Conservation (phyloP, 192 early-diverging fungal species). For the Lobosporangium transversale region DNA sequence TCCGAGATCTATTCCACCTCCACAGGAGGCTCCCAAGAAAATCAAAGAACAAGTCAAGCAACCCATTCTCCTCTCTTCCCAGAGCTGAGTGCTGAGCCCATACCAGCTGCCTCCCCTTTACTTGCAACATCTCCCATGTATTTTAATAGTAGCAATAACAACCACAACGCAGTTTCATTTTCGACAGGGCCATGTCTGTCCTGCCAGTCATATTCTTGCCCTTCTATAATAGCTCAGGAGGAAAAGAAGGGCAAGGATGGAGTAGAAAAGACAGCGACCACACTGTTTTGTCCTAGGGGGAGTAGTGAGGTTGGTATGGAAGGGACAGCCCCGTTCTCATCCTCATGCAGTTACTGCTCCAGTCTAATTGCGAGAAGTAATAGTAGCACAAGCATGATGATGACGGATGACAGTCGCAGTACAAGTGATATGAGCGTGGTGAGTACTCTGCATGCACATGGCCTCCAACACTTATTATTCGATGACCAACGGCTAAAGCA, state of each 20-base stretch:
- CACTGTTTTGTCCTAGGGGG: not conserved
- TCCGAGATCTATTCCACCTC: conserved; percentile 4
- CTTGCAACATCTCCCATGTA: not conserved
- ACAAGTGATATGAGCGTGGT: no score
- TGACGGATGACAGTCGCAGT: not conserved
- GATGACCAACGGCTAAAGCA: conserved; percentile 5
- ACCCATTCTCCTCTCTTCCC: not conserved
- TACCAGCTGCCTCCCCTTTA: not conserved
- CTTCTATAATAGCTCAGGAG: not conserved
- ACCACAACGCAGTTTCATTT: not conserved
- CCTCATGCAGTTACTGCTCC: conserved; percentile 25
- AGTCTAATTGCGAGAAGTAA: conserved; percentile 12
- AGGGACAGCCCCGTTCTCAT: no score
- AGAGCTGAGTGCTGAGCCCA: conserved; percentile 1
- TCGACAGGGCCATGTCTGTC: not conserved
- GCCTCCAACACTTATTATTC: no score
- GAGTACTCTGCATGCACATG: no score
- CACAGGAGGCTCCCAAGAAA: not conserved
- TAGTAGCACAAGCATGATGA: conserved; percentile 7
- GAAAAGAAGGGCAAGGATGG: not conserved
- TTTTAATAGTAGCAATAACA: not conserved
- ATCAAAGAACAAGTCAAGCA: conserved; percentile 1
- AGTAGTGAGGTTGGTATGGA: no score
- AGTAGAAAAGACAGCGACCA: not conserved
- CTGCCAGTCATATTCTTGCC: not conserved